Conservation (phyloP, 2,329 filamentous ascomycete species). For the Claviceps sp. region DNA sequence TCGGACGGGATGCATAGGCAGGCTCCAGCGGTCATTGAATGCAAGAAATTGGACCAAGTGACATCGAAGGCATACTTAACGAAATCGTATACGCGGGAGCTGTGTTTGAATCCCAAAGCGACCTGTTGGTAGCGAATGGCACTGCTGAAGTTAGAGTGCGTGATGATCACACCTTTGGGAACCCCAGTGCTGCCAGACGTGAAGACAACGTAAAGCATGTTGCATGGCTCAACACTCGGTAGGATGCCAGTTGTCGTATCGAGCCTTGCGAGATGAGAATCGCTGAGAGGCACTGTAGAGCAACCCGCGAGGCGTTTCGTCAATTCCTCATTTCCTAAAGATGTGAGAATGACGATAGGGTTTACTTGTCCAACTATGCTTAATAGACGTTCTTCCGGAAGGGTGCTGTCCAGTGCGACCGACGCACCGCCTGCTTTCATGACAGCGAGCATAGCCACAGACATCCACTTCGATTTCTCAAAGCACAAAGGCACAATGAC, state of each 20-base stretch:
- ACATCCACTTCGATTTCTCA: constrained; percentile 21
- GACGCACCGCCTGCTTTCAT: constrained; percentile 19
- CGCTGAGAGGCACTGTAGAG: background rate
- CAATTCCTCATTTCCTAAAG: background rate
- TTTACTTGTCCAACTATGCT: constrained; percentile 2
- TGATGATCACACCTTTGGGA: constrained; percentile 12
- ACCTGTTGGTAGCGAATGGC: constrained; percentile 2
- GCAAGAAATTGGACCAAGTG: constrained; percentile 4
- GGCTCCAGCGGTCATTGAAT: constrained; percentile 3
- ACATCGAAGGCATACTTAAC: constrained; percentile 7
- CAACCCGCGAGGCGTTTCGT: background rate
- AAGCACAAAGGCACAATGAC: constrained; percentile 19
- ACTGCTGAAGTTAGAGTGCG: constrained; percentile 5
- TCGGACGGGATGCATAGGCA: constrained; percentile 8
- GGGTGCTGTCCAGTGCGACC: constrained; percentile 7
- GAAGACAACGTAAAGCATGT: constrained; percentile 7
- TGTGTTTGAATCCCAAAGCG: constrained; percentile 1
- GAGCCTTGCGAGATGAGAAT: background rate
- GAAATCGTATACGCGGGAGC: constrained; percentile 6
- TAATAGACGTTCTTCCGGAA: constrained; percentile 5
- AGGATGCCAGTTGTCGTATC: background rate
- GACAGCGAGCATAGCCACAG: constrained; percentile 18
- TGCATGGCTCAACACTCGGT: background rate
- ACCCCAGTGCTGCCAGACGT: constrained; percentile 12
- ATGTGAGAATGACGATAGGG: constrained; percentile 1